Base-by-base conservation (phyloP, 257 asterid genomes). In the Mentha longifolia region DNA sequence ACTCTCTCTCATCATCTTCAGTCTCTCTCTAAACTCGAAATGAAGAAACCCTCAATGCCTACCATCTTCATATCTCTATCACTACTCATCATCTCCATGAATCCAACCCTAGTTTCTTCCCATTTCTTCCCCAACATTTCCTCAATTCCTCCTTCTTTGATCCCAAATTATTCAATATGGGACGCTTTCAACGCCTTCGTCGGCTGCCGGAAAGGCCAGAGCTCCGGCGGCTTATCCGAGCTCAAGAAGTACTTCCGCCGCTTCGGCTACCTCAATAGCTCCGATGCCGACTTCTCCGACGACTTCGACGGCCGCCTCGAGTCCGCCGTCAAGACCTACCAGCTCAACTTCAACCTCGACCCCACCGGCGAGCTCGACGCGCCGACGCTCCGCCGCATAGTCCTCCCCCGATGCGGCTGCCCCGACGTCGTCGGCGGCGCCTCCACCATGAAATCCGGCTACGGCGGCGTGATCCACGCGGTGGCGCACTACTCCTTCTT, bases 401-500 rank as follows among this genome's bases (percentile, higher is more conserved):
- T 83, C 11, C 75, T 10, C 1, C 98, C 98, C 3, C 78, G 98
- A 57, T 92, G 98, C 70, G 96, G 98, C 5, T 87, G 86, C 51
- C 66, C 95, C 2, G 97, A 92, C 49, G 52, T 85, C 20, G 76
- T 85, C 59, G 85, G 87, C 64, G 97, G 91, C 4, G 57, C 88
- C 0, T 84, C 89, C 41, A 41, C 83, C 1, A 92, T 88, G 97
- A 68, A 39, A 3, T 66, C 79, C 47, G 82, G 85, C 28, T 25
- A 1, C 12, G 12, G 11, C 56, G 11, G 8, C 56, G 25, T 1
- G 22, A 45, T 85, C 1, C 88, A 79, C 25, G 65, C 88, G 2
- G 97, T 93, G 30, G 87, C 85, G 31, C 98, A 86, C 25, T 91
- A 89, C 89, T 70, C 94, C 0, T 93, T 93, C 71, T 93, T 93